Evolutionary conservation across 306 rosid species (phyloP).

Genomic region (Macrotyloma uniflorum): DNA sequence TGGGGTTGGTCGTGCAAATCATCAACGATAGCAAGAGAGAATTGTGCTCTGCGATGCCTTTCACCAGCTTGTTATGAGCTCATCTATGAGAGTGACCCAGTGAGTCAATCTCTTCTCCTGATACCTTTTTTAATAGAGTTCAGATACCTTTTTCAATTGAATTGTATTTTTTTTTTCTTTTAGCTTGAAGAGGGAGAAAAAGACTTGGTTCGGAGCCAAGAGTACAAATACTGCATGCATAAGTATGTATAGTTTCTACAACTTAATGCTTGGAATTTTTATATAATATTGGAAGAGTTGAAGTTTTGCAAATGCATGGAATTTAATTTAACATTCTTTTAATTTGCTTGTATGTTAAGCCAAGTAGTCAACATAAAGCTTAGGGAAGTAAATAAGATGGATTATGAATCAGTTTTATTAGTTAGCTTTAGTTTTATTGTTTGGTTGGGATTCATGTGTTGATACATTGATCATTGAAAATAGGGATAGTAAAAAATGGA

Average conservation of each 20-base stretch:
- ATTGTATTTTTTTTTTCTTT: slow-evolving; percentile 34
- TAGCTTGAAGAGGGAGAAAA: slow-evolving; percentile 98
- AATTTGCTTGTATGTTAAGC: not conserved
- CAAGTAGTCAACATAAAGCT: not conserved
- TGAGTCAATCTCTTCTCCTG: slow-evolving; percentile 39
- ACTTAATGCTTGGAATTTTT: slow-evolving; percentile 23
- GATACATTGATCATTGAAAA: not conserved
- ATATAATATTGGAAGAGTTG: not conserved
- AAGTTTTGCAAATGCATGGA: slow-evolving; percentile 13
- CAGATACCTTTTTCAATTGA: slow-evolving; percentile 9
- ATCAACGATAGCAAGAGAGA: slow-evolving; percentile 73
- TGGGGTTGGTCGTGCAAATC: slow-evolving; percentile 91
- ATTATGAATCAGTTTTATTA: not conserved
- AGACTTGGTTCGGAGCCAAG: slow-evolving; percentile 78
- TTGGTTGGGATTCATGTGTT: not conserved
- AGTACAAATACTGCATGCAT: slow-evolving; percentile 83
- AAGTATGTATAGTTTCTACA: slow-evolving; percentile 62
- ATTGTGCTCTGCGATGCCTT: slow-evolving; percentile 90
- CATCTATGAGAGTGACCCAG: slow-evolving; percentile 87
- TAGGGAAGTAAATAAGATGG: not conserved
- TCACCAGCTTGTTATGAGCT: slow-evolving; percentile 79
- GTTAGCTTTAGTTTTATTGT: not conserved
- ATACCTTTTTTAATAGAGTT: slow-evolving; percentile 9
- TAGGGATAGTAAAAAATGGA: not conserved
- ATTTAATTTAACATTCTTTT: not conserved